Evolutionary conservation across 169 alveolate genomes (phyloP), one percentile per base, ranked within the genome.

Genomic region (Plasmodium reichenowi): DNA sequence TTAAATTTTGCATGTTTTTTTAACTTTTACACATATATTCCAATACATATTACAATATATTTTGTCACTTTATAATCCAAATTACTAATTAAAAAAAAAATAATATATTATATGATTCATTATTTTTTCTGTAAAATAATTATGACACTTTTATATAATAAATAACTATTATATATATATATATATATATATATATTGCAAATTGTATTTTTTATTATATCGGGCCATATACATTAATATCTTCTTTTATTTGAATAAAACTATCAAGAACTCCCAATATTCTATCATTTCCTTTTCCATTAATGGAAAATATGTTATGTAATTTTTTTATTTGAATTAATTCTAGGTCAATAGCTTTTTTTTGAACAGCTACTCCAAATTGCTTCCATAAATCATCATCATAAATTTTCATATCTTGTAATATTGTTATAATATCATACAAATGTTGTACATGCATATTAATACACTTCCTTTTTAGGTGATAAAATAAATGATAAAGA

Each of bases 321-420:
- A 89, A 92, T 15, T 93, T 56, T 47, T 94, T 94, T 85, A 94
- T 92, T 72, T 71, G 88, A 47, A 88, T 63, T 52, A 92, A 43
- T 45, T 89, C 92, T 56, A 94, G 72, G 74, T 94, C 96, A 47
- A 94, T 92, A 56, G 94, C 96, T 78, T 92, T 94, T 91, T 89
- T 92, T 88, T 94, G 96, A 26, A 94, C 92, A 5, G 93, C 94
- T 45, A 94, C 96, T 45, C 96, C 96, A 59, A 94, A 67, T 71
- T 92, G 95, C 56, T 94, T 94, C 96, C 96, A 94, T 24, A 94
- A 94, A 76, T 94, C 94, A 45, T 94, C 96, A 88, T 94, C 94
- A 74, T 92, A 62, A 38, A 94, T 86, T 47, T 94, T 87, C 96
- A 94, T 90, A n/a, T 75, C 88, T 32, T 92, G 95, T 88, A 94